Base-by-base conservation (phyloP, 2,329 filamentous ascomycete species). In the Ophiocordyceps australis region DNA sequence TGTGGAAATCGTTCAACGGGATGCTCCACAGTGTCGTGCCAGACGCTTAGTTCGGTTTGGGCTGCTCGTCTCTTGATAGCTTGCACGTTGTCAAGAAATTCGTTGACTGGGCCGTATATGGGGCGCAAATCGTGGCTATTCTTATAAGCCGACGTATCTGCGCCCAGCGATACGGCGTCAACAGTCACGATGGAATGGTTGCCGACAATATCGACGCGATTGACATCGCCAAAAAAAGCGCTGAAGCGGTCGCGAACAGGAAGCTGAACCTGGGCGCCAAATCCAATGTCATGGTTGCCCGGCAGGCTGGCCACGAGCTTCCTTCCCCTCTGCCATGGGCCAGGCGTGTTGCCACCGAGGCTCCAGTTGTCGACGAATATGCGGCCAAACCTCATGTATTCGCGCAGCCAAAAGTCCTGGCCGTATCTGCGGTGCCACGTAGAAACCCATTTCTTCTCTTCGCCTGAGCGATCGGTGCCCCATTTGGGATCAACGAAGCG, bases 181-280 rank as follows among this genome's bases (percentile, higher is more conserved):
- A 98, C 65, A 1, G 82, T 91, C 13, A 98, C 80, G 44, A 98
- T 83, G 0, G 82, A 91, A 46, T 98, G 89, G 43, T 98, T 98
- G 9, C 81, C 89, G 27, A 95, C 64, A 5, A 95, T 65, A 46
- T 95, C 83, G 13, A 98, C 73, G 7, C 81, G 65, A 47, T 94
- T 95, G n/a, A 74, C 69, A 28, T 89, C 75, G 5, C 89, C 89
- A 51, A 98, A 95, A 44, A 75, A 93, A 4, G 75, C 70, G 40
- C 76, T 69, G 47, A 95, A 98, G 11, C 89, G 64, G 39, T 89
- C 63, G 26, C 85, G 68, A 18, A 93, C 81, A 0, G 77, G 62
- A 7, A 75, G 45, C 44, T 93, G 81, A 24, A 98, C 74, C 23
- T 85, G 78, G 14, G 72, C 72, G 4, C 81, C 86, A 42, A 95